Evolutionary conservation across 371 early-diverging fungal species (phyloP).

Genomic region (Rhizomucor pusillus): DNA sequence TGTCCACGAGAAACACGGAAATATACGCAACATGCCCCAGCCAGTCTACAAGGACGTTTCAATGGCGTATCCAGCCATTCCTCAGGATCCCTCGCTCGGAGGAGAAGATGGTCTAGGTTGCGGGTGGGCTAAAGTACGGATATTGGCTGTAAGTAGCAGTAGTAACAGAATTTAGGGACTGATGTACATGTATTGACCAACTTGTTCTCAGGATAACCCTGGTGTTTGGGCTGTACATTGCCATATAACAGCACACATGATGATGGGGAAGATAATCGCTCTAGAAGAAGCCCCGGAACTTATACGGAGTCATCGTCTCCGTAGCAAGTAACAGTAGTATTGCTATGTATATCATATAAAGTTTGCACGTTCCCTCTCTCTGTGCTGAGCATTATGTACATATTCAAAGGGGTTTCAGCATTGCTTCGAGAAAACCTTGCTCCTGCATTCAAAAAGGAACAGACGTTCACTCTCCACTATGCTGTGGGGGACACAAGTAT

Average conservation of each 20-base stretch:
- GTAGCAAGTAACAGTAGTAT: too few species aligned
- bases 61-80: constrained; percentile 23
- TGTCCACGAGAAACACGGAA: constrained; percentile 21
- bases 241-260: constrained; percentile 33
- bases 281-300: not conserved
- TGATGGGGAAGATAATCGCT: constrained; percentile 38
- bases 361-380: too few species aligned
- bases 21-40: constrained; percentile 14
- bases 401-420: too few species aligned
- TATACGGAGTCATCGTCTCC: too few species aligned
- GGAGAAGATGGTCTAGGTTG: constrained; percentile 8
- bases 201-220: constrained; percentile 21
- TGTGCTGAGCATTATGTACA: too few species aligned
- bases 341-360: too few species aligned
- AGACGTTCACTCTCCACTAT: too few species aligned
- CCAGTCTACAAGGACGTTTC: constrained; percentile 29
- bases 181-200: too few species aligned
- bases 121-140: constrained; percentile 40
- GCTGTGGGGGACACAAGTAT: too few species aligned
- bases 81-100: constrained; percentile 6
- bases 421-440: too few species aligned
- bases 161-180: not conserved
- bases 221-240: constrained; percentile 13
- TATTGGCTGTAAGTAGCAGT: constrained; percentile 21
- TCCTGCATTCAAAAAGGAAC: too few species aligned